Evolutionary conservation across 768 basidiomycete species (phyloP), one percentile per base, ranked within the genome.

Genomic region (Tylopilus cervinicoccineus): DNA sequence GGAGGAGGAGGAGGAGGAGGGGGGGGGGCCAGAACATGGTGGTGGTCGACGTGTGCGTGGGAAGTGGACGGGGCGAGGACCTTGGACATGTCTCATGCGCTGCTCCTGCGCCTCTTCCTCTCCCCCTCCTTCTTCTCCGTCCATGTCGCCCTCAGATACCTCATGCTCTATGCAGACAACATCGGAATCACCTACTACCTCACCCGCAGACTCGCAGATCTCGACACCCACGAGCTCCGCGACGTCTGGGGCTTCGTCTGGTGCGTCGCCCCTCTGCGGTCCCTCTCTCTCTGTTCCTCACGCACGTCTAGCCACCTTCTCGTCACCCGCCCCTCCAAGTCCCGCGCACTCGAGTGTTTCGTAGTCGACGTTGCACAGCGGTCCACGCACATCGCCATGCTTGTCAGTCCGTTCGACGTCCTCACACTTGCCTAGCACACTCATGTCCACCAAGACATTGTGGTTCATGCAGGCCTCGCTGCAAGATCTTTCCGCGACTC

Each of bases 391-490:
- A 82, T 97, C 44, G 92, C 93, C 46, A 88, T 99, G 79, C 80
- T 94, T 53, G 95, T 96, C 61, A 69, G 94, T 83, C 39, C 28
- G 29, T 57, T 44, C 52, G 50, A 49, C 44, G n/a, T 63, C 54
- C 39, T 55, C 29, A 51, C 37, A 17, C 26, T 54, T 52, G 45
- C 45, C 33, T 36, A 51, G 46, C 20, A 19, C 41, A 14, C 56
- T 59, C 28, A 56, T 40, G 23, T 20, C 23, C 41, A 20, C 22
- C 8, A 63, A 94, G 93, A 97, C 96, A 0, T 71, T 99, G 38
- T 98, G 95, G 93, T 96, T 94, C 70, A 94, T 98, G 87, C 96
- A 98, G 79, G 91, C 95, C 14, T 83, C 88, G 23, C 75, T 99
- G 17, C 81, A 80, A 48, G 96, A 99, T 67, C 75, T 97, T 8